Percentiles rank a stretch among this genome's conserved stretches.
These are phyloP conservation scores for Ajuga chamaepitys DNA, from an alignment of 257 asterid genomes.

Conservation along the genomic window DNA sequence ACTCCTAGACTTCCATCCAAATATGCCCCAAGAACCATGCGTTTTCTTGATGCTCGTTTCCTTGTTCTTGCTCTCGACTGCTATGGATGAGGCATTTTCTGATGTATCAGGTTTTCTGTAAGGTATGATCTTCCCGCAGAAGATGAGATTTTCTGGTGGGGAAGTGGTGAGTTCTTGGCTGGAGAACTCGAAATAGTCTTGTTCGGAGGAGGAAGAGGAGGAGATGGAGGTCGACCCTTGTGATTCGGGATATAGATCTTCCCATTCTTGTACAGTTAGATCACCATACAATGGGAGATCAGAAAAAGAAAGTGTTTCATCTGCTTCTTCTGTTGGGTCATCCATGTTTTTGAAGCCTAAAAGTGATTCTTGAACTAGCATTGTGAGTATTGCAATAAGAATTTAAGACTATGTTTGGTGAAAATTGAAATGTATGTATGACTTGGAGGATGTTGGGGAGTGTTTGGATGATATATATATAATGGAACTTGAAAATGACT, in stretches of 20 bases:
- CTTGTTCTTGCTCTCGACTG: slow-evolving; percentile 5
- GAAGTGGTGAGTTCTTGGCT: slow-evolving; percentile 26
- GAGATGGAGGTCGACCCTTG: slow-evolving; percentile 41
- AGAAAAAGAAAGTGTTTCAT: slow-evolving; percentile 64
- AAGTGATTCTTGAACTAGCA: slow-evolving; percentile 20
- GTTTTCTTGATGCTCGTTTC: slow-evolving; percentile 3
- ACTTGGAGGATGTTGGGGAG: slow-evolving; percentile 10
- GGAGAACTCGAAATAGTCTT: slow-evolving; percentile 35
- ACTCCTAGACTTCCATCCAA: slow-evolving; percentile 16
- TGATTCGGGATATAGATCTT: slow-evolving; percentile 28
- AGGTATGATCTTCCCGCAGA: slow-evolving; percentile 60
- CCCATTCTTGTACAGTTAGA: background rate
- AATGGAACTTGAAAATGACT: slow-evolving; percentile 25
- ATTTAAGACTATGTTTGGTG: background rate
- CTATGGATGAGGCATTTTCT: background rate
- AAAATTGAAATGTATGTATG: slow-evolving; percentile 10
- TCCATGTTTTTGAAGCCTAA: slow-evolving; percentile 7
- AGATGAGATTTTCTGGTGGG: slow-evolving; percentile 44
- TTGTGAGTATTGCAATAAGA: background rate
- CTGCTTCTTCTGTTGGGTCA: slow-evolving; percentile 25
- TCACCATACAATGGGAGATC: slow-evolving; percentile 45
- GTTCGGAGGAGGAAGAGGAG: slow-evolving; percentile 18
- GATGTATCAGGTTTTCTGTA: slow-evolving; percentile 15
- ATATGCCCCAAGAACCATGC: slow-evolving; percentile 10
- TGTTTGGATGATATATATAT: slow-evolving; percentile 22